Percentiles rank a stretch among this genome's conserved stretches.
These are phyloP conservation scores for Verticillium alfalfae DNA, from an alignment of 2,329 filamentous ascomycete species.

Conservation along the genomic window DNA sequence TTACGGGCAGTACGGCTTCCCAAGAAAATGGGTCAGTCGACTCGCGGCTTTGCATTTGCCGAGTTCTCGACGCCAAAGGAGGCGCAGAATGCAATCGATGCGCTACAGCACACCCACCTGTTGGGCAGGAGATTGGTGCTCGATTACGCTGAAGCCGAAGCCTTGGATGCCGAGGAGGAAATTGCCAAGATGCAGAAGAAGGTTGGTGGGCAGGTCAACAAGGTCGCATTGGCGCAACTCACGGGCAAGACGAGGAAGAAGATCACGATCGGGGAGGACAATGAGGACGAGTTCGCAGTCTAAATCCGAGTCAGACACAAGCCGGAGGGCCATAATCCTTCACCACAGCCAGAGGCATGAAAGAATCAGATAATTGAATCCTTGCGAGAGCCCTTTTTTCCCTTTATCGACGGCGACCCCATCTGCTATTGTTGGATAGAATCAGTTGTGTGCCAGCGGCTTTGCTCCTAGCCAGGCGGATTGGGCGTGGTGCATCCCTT, in stretches of 20 bases:
- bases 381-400: neutral
- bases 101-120: constrained; percentile 87
- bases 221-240: constrained; percentile 83
- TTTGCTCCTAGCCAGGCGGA: neutral
- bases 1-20: constrained; percentile 89
- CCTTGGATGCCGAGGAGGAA: constrained; percentile 89
- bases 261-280: constrained; percentile 76
- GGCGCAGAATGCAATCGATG: constrained; percentile 84
- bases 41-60: constrained; percentile 93
- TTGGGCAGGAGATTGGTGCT: constrained; percentile 84
- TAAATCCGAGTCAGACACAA: neutral
- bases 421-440: neutral
- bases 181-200: constrained; percentile 97
- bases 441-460: neutral
- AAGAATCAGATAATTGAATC: neutral
- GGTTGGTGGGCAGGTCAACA: constrained; percentile 83
- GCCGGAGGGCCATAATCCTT: neutral
- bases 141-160: constrained; percentile 84
- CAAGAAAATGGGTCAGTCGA: constrained; percentile 85
- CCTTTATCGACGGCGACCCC: neutral
- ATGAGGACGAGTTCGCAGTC: constrained; percentile 44
- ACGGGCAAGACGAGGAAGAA: constrained; percentile 79
- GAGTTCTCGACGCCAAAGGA: constrained; percentile 91
- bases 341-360: neutral
- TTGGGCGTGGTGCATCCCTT: neutral